Conservation (phyloP, 2,329 filamentous ascomycete genomes). For the Ophiosphaerella narmari region DNA sequence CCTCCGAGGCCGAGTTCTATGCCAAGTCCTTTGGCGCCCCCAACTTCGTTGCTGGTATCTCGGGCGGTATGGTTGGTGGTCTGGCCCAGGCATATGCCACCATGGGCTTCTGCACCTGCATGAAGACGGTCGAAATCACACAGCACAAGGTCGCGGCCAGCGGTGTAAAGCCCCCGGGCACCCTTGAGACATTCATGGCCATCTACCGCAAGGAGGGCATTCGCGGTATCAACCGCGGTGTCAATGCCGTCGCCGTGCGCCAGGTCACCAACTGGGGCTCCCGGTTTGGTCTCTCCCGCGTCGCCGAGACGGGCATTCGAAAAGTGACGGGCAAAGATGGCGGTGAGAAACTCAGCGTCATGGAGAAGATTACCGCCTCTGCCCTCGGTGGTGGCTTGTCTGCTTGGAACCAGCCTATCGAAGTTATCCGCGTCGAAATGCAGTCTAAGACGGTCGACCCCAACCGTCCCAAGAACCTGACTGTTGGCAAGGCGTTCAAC, state of each 20-base stretch:
- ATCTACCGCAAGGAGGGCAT: slow-evolving; percentile 97
- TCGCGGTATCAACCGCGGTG: slow-evolving; percentile 94
- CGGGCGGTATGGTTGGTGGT: slow-evolving; percentile 89
- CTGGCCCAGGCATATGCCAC: slow-evolving; percentile 98
- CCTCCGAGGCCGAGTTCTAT: slow-evolving; percentile 96
- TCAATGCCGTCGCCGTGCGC: slow-evolving; percentile 97
- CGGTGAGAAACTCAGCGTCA: slow-evolving; percentile 73
- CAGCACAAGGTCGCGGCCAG: slow-evolving; percentile 90
- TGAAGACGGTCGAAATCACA: slow-evolving; percentile 99
- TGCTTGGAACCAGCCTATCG: slow-evolving; percentile 99
- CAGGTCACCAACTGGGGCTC: slow-evolving; percentile 99
- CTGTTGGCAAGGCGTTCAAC: slow-evolving; percentile 76
- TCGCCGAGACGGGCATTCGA: slow-evolving; percentile 89
- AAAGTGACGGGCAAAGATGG: slow-evolving; percentile 77
- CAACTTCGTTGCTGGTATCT: slow-evolving; percentile 87
- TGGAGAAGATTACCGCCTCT: slow-evolving; percentile 88
- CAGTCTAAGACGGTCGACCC: slow-evolving; percentile 98
- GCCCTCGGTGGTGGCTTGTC: slow-evolving; percentile 89
- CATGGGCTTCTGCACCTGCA: slow-evolving; percentile 99
- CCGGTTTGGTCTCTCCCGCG: slow-evolving; percentile 88
- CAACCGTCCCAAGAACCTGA: slow-evolving; percentile 99
- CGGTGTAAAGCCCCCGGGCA: slow-evolving; percentile 84
- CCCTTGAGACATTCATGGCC: slow-evolving; percentile 93
- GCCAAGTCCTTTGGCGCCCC: slow-evolving; percentile 80
- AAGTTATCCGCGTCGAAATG: slow-evolving; percentile 99